Evolutionary conservation across 2,329 filamentous ascomycete genomes (phyloP), one percentile per base, ranked within the genome.

Genomic region (Herpotrichia juniperi): DNA sequence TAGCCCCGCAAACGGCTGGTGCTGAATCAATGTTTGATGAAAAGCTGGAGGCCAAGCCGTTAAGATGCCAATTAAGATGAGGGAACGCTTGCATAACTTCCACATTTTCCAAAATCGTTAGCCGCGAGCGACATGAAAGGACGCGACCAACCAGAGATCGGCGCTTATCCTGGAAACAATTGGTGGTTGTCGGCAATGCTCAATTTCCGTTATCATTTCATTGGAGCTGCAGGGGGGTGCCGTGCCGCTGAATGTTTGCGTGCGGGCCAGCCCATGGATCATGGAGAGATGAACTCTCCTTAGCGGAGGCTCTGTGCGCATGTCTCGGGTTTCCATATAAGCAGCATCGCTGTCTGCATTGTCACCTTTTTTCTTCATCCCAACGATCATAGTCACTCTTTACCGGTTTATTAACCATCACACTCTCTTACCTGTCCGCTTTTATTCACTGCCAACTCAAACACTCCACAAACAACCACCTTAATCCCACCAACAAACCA

Each of bases 321-420:
- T n/a, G 17, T 46, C 6, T 11, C 26, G 4, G 14, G 9, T 10
- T 4, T 14, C 28, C 21, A 42, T 49, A 49, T 49, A 48, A 48
- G 30, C 46, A 54, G 37, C 35, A 49, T 57, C 46, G 42, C 39
- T 43, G 39, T 43, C 35, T 50, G 22, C 17, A 31, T 35, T 46
- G 44, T 22, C 49, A 42, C 24, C 53, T 46, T 46, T 39, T 48
- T 53, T 50, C 51, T 28, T 49, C 56, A 58, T 58, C 58, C 45
- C 53, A 59, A 55, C 46, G 51, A 53, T 53, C 49, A 42, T 35
- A 69, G 61, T 53, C 64, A 67, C 61, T 69, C 66, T 58, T 69
- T 69, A 26, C 32, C 16, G 9, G 44, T 25, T 44, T 32, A 28
- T 50, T 39, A 48, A 50, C 49, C 32, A 54, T 24, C 51, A 54